phyloP scores from a whole-genome alignment of 78 protist species.

The Acrasis kona region DNA sequence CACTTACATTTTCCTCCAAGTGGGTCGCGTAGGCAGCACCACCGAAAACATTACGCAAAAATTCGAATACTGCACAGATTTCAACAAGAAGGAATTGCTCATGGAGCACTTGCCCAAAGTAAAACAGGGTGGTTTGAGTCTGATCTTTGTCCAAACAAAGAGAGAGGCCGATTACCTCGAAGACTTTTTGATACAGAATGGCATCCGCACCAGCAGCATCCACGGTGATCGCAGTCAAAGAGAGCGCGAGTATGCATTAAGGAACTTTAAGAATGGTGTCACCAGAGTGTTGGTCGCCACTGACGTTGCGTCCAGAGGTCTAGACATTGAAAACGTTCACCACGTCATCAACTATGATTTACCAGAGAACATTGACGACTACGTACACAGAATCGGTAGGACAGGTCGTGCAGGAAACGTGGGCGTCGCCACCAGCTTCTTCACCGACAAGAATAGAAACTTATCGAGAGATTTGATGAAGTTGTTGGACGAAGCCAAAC shows the following conservation, averaged over 20 bases:
- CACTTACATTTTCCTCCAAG: conserved; percentile 82
- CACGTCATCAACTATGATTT: conserved; percentile 97
- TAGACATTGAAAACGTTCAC: conserved; percentile 90
- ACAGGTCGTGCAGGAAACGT: conserved; percentile 93
- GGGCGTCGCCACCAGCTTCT: conserved; percentile 78
- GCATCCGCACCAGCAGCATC: conserved; percentile 65
- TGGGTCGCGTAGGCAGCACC: conserved; percentile 95
- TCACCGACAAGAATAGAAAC: conserved; percentile 28
- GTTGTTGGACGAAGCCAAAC: conserved; percentile 36
- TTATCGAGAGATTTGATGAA: conserved; percentile 39
- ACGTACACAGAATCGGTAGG: conserved; percentile 98
- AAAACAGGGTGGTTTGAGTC: conserved; percentile 34
- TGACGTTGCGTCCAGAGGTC: conserved; percentile 94
- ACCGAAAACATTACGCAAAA: conserved; percentile 78
- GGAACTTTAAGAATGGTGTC: conserved; percentile 15
- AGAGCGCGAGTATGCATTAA: conserved; percentile 89
- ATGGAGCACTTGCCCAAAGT: conserved; percentile 46
- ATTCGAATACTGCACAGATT: conserved; percentile 44
- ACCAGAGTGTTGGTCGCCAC: conserved; percentile 91
- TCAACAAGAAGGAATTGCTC: conserved; percentile 65
- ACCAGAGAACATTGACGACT: conserved; percentile 84
- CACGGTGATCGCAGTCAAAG: conserved; percentile 96
- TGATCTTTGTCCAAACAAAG: conserved; percentile 86
- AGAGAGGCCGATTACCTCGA: conserved; percentile 79
- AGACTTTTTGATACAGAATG: conserved; percentile 38